Conservation (phyloP, 2,329 filamentous ascomycete species). For the Podosphaera xanthii region DNA sequence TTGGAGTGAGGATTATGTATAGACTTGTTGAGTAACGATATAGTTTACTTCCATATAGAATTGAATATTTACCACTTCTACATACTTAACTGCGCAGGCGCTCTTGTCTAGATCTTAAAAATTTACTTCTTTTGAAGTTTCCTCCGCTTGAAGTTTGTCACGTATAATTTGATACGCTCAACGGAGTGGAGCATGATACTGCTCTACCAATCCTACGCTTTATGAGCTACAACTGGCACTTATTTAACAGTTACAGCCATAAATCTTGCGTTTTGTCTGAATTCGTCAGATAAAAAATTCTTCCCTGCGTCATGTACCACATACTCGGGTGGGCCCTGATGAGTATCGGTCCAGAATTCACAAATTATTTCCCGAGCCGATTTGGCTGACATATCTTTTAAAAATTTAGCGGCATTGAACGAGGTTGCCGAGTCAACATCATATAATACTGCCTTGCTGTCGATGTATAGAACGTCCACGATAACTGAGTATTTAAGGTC, state of each 20-base stretch:
- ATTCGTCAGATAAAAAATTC: background rate
- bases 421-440: background rate
- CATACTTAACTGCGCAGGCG: too few species aligned
- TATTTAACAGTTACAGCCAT: background rate
- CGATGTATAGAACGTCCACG: background rate
- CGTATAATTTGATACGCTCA: background rate
- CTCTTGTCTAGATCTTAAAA: background rate
- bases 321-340: background rate
- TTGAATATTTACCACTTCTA: too few species aligned
- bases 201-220: background rate
- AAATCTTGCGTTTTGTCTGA: background rate
- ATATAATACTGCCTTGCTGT: background rate
- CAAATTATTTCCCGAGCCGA: background rate
- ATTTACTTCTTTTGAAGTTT: background rate
- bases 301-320: background rate
- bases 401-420: background rate
- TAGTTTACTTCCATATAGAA: too few species aligned
- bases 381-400: background rate
- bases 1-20: too few species aligned
- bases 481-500: background rate
- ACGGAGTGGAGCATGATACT: too few species aligned
- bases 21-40: too few species aligned
- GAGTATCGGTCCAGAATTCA: background rate
- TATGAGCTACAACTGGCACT: background rate
- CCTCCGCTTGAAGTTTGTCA: background rate